Conservation (phyloP, 768 basidiomycete species). For the Termitomyces sp. region DNA sequence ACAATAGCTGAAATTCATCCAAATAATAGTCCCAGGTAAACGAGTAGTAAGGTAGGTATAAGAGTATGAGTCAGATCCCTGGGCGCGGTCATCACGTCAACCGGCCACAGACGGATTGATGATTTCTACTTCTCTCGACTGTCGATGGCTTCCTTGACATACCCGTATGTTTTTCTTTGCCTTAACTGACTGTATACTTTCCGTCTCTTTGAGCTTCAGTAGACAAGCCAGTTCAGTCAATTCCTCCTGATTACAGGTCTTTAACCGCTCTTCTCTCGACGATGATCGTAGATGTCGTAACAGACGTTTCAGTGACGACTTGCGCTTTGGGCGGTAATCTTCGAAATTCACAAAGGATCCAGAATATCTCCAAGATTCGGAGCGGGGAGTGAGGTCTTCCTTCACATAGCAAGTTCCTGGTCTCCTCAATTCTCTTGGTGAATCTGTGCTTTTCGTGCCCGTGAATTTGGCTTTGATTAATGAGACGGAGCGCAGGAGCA, state of each 20-base stretch:
- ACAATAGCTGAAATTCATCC: neutral
- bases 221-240: slow-evolving; percentile 5
- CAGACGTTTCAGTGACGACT: slow-evolving; percentile 5
- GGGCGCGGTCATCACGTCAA: neutral
- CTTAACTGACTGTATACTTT: slow-evolving; percentile 8
- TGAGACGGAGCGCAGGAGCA: slow-evolving; percentile 5
- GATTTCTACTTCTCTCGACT: slow-evolving; percentile 9
- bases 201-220: slow-evolving; percentile 7
- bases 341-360: neutral
- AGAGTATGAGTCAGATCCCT: neutral
- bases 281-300: slow-evolving; percentile 1
- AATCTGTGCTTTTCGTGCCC: neutral
- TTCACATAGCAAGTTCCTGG: neutral
- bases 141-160: slow-evolving; percentile 4
- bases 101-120: slow-evolving; percentile 10
- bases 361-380: neutral
- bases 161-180: slow-evolving; percentile 7
- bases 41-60: neutral
- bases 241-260: neutral
- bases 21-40: neutral
- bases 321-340: slow-evolving; percentile 2
- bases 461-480: slow-evolving; percentile 2
- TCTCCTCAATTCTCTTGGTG: neutral
- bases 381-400: neutral
- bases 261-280: slow-evolving; percentile 2